Evolutionary conservation across 208 protist species (phyloP).

Genomic region (Trichomonas tenax): DNA sequence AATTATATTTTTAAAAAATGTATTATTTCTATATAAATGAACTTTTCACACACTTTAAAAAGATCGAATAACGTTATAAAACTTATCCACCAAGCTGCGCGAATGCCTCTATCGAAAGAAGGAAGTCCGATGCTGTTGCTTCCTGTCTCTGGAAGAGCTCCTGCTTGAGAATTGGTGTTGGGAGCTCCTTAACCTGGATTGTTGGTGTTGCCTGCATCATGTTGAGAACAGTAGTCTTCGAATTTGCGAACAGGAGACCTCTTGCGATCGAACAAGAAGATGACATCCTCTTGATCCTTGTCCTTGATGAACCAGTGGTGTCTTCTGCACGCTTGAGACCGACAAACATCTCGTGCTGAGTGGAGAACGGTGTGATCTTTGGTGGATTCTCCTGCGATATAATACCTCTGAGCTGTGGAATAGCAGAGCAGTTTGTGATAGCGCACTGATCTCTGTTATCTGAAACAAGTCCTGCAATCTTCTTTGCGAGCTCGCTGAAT

Average conservation of each 20-base stretch:
- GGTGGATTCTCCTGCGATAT: neutral
- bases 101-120: neutral
- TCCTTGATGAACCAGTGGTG: neutral
- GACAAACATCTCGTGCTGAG: neutral
- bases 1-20: no score
- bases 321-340: neutral
- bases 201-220: neutral
- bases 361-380: neutral
- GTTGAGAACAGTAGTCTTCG: neutral
- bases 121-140: neutral
- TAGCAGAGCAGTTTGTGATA: neutral
- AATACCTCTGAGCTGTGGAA: neutral
- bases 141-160: neutral
- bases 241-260: neutral
- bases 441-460: neutral
- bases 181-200: neutral
- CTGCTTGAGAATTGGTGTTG: neutral
- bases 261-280: neutral
- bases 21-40: no score
- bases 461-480: neutral
- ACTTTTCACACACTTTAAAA: neutral
- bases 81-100: neutral
- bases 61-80: neutral
- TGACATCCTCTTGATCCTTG: neutral
- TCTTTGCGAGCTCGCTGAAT: neutral